A percentile compares a stretch with the other conserved stretches of the same genome.
Conservation (phyloP, 768 basidiomycete species). For the Pisolithus orientalis region DNA sequence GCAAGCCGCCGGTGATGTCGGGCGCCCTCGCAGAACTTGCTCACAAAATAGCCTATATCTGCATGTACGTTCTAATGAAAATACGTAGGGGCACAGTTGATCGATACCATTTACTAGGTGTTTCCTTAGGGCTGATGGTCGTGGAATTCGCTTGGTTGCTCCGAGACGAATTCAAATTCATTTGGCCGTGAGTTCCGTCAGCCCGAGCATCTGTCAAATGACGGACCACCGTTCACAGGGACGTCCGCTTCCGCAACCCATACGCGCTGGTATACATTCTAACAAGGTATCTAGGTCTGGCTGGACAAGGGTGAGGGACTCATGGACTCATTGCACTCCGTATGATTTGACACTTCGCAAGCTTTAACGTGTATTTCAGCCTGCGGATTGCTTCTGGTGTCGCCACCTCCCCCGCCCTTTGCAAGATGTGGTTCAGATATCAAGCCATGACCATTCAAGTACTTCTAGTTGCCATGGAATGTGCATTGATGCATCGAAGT, state of each 20-base stretch:
- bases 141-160: slow-evolving; percentile 9
- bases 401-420: slow-evolving; percentile 2
- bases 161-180: slow-evolving; percentile 7
- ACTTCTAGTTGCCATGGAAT: slow-evolving; percentile 9
- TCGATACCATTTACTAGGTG: not conserved
- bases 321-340: not conserved
- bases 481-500: slow-evolving; percentile 14
- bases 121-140: slow-evolving; percentile 11
- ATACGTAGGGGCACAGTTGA: not conserved
- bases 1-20: not conserved
- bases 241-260: slow-evolving; percentile 3
- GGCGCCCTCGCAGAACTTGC: slow-evolving; percentile 1
- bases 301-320: slow-evolving; percentile 13
- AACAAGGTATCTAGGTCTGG: slow-evolving; percentile 11
- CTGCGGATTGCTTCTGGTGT: slow-evolving; percentile 13
- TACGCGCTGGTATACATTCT: slow-evolving; percentile 6
- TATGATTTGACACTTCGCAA: not conserved
- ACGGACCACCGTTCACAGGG: slow-evolving; percentile 1
- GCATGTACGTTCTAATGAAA: slow-evolving; percentile 6
- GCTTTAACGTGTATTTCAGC: slow-evolving; percentile 17
- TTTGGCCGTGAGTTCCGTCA: slow-evolving; percentile 18
- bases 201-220: no score
- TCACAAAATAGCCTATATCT: slow-evolving; percentile 6
- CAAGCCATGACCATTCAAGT: slow-evolving; percentile 10
- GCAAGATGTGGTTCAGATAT: slow-evolving; percentile 13